Conservation (phyloP, 2,329 filamentous ascomycete genomes). For the Atkinsonella hypoxylon region DNA sequence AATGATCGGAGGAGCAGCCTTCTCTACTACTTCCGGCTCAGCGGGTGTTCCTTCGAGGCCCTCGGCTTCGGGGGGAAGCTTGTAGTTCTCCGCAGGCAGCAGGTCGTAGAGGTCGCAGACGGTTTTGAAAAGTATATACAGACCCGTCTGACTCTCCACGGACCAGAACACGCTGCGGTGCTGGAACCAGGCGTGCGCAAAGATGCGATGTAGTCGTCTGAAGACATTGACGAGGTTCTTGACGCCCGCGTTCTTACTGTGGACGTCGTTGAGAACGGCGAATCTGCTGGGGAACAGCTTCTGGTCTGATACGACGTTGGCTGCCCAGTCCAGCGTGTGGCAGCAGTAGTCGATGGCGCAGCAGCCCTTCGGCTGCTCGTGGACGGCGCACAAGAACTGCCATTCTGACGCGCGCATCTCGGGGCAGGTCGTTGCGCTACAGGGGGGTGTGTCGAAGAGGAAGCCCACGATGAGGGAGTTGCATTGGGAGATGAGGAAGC, state of each 20-base stretch:
- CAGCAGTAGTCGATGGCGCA: conserved; percentile 99
- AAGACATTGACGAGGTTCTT: conserved; percentile 94
- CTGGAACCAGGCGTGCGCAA: conserved; percentile 98
- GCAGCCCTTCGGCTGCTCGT: conserved; percentile 92
- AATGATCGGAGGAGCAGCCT: conserved; percentile 22
- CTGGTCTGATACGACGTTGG: conserved; percentile 83
- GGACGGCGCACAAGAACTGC: conserved; percentile 97
- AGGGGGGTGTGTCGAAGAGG: conserved; percentile 81
- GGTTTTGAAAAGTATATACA: conserved; percentile 95
- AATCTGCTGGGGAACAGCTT: conserved; percentile 91
- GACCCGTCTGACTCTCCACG: conserved; percentile 76
- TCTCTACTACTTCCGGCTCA: conserved; percentile 30
- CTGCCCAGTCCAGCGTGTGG: conserved; percentile 96
- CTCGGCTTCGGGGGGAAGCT: conserved; percentile 85
- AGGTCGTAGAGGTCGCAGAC: conserved; percentile 88
- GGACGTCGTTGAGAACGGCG: conserved; percentile 40
- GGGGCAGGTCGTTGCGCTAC: conserved; percentile 78
- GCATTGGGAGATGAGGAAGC: conserved; percentile 88
- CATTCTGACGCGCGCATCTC: conserved; percentile 99
- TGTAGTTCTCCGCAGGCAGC: conserved; percentile 89
- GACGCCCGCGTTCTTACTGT: conserved; percentile 51
- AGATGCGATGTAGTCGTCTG: conserved; percentile 85
- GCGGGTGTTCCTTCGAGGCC: conserved; percentile 48
- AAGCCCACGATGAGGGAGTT: conserved; percentile 89
- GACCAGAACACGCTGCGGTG: conserved; percentile 93